Evolutionary conservation across 768 basidiomycete genomes (phyloP).

Genomic region (Russula sp.): DNA sequence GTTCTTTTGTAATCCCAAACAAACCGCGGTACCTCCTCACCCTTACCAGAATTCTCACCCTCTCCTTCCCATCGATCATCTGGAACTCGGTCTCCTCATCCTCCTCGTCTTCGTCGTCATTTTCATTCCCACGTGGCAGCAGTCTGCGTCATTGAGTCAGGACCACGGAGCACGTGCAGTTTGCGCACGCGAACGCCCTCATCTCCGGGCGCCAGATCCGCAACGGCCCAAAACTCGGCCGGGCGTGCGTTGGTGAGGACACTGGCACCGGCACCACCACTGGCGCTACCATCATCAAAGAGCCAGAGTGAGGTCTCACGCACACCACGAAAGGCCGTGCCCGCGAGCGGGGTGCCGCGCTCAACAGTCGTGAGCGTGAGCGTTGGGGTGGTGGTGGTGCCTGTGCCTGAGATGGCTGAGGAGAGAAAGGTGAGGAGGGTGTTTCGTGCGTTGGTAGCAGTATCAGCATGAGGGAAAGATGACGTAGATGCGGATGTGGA

Average conservation of each 20-base stretch:
- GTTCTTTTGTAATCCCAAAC: conserved; percentile 39
- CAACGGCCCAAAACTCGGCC: too few species aligned
- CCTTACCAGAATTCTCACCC: conserved; percentile 60
- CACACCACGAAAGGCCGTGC: conserved; percentile 63
- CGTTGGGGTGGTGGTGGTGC: too few species aligned
- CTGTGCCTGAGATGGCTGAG: background rate
- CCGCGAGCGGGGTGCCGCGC: conserved; percentile 40
- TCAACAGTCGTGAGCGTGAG: background rate
- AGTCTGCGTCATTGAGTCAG: conserved; percentile 34
- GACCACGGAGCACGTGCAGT: conserved; percentile 58
- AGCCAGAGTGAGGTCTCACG: conserved; percentile 71
- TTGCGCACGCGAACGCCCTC: conserved; percentile 45
- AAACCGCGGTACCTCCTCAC: conserved; percentile 45
- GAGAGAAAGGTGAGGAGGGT: conserved; percentile 9
- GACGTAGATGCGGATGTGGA: conserved; percentile 14
- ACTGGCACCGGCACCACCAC: conserved; percentile 34
- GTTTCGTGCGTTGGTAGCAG: too few species aligned
- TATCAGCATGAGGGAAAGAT: conserved; percentile 30
- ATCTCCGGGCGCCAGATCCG: too few species aligned
- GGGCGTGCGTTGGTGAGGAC: conserved; percentile 76
- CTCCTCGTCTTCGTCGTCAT: too few species aligned
- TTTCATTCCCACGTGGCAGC: too few species aligned
- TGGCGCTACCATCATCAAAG: conserved; percentile 40
- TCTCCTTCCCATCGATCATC: conserved; percentile 65
- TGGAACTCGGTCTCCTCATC: too few species aligned